A percentile compares a stretch with the other conserved stretches of the same genome.
Evolutionary conservation across 2,329 filamentous ascomycete species (phyloP).

Genomic region (Colletotrichum gloeosporioides): DNA sequence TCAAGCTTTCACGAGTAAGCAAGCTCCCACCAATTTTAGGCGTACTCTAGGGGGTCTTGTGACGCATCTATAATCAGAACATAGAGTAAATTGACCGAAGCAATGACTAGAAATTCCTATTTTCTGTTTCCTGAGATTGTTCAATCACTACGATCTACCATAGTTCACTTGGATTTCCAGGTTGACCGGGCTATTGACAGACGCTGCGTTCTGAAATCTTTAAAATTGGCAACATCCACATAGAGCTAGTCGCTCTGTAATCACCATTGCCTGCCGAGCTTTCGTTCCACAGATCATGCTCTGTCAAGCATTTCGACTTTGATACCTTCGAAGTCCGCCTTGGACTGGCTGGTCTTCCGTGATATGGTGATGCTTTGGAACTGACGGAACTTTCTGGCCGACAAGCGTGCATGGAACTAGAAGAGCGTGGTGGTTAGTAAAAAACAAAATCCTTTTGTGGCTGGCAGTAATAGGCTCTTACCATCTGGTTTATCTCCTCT

Average conservation of each 20-base stretch:
- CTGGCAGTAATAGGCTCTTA: fast-evolving
- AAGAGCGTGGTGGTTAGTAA: fast-evolving
- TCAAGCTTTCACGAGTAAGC: not conserved
- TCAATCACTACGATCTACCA: too few relatives aligned
- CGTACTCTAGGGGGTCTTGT: not conserved
- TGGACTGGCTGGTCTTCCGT: not conserved
- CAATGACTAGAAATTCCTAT: too few relatives aligned
- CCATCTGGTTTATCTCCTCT: not conserved
- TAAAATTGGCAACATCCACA: too few relatives aligned
- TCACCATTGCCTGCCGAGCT: not conserved
- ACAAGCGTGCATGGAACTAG: not conserved
- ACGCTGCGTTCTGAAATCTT: too few relatives aligned
- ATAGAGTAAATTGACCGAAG: too few relatives aligned
- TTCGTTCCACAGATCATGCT: not conserved
- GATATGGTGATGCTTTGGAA: not conserved
- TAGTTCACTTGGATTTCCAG: too few relatives aligned
- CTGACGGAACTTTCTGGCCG: not conserved
- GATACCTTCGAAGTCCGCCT: not conserved
- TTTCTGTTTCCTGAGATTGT: too few relatives aligned
- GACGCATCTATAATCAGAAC: not conserved
- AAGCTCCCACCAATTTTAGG: not conserved
- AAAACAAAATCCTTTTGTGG: fast-evolving
- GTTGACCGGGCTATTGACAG: too few relatives aligned
- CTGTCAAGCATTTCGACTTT: not conserved
- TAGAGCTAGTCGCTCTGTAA: too few relatives aligned